A percentile compares a stretch with the other conserved stretches of the same genome.
phyloP scores from a whole-genome alignment of 495 filamentous ascomycete species.

The Tuber microsphaerosporum region DNA sequence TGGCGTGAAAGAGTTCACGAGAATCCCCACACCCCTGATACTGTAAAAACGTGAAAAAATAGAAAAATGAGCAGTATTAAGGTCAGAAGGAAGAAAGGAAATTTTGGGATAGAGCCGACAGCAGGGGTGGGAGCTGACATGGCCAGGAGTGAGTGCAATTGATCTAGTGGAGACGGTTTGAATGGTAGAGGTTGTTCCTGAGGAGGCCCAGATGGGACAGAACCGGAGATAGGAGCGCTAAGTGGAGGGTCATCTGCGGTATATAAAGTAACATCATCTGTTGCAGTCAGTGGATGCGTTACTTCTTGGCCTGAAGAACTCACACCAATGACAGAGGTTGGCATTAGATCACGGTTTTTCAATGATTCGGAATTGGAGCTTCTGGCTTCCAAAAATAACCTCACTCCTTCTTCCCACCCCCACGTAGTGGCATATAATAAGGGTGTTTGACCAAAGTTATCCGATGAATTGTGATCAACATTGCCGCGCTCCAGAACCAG shows the following conservation, averaged over 20 bases:
- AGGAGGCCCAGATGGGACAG: not conserved
- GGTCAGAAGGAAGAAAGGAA: not conserved
- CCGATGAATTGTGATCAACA: too few relatives aligned
- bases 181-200: not conserved
- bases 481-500: too few relatives aligned
- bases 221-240: not conserved
- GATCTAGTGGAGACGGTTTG: not conserved
- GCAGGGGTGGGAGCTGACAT: not conserved
- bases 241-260: not conserved
- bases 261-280: not conserved
- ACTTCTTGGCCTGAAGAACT: too few relatives aligned
- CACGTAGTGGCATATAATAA: too few relatives aligned
- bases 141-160: not conserved
- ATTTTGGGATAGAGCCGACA: not conserved
- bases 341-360: not conserved
- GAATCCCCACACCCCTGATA: too few relatives aligned
- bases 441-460: too few relatives aligned
- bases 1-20: not conserved
- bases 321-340: not conserved
- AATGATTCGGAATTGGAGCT: not conserved
- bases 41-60: too few relatives aligned
- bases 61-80: not conserved
- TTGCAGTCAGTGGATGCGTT: not conserved
- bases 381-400: not conserved
- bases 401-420: too few relatives aligned